A percentile compares a stretch with the other conserved stretches of the same genome.
Evolutionary conservation across 176 grass and related monocot genomes (phyloP).

Genomic region (Cenchrus fungigraminus): DNA sequence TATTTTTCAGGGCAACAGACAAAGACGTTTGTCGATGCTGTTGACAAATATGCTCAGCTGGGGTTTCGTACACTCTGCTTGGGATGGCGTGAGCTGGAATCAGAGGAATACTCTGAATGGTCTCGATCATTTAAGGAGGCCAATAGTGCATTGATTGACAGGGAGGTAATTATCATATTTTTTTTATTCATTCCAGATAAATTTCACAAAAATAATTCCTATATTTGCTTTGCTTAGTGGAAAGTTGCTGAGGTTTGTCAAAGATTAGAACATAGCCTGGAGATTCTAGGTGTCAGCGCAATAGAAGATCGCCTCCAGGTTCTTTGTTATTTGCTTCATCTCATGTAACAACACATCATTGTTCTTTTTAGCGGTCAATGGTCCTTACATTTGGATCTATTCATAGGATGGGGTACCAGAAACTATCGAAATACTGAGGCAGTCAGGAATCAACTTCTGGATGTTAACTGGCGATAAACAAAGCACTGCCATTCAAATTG

Average conservation of each 20-base stretch:
- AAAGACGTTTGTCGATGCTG: conserved; percentile 79
- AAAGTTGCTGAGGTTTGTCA: conserved; percentile 94
- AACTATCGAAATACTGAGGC: conserved; percentile 96
- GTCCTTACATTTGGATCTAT: conserved; percentile 36
- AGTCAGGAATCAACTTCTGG: conserved; percentile 98
- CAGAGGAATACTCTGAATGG: conserved; percentile 82
- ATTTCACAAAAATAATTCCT: conserved; percentile 35
- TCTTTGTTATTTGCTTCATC: conserved; percentile 40
- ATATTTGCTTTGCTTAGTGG: conserved; percentile 61
- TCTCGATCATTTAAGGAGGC: conserved; percentile 89
- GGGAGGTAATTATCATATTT: conserved; percentile 68
- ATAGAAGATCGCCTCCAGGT: conserved; percentile 98
- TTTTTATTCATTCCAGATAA: conserved; percentile 30
- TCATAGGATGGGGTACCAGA: conserved; percentile 85
- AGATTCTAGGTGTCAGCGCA: conserved; percentile 91
- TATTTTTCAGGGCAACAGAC: conserved; percentile 81
- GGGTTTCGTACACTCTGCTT: conserved; percentile 92
- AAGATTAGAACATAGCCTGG: conserved; percentile 84
- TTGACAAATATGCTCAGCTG: conserved; percentile 90
- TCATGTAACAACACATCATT: conserved; percentile 7
- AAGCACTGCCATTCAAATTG: conserved; percentile 96
- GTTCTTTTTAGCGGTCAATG: neutral
- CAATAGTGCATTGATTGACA: conserved; percentile 71
- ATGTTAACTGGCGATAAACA: conserved; percentile 99
- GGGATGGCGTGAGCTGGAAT: conserved; percentile 87